Evolutionary conservation across 331 rosid genomes (phyloP).

Genomic region (Rosa hybrid): DNA sequence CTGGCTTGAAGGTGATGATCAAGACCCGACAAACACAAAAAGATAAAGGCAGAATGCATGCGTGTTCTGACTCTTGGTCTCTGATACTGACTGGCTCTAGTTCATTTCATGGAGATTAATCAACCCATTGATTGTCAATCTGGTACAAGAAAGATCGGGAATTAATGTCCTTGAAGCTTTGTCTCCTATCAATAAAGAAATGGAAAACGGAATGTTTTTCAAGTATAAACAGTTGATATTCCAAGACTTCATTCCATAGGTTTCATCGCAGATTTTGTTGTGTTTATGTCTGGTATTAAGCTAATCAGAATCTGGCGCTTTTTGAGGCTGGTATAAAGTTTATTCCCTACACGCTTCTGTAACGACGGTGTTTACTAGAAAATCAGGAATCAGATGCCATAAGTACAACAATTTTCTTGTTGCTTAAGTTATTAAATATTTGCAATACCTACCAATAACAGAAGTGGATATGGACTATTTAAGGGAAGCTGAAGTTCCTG

Average conservation of each 20-base stretch:
- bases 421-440: background rate
- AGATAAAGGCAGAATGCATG: background rate
- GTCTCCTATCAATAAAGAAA: background rate
- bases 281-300: conserved; percentile 2
- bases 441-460: background rate
- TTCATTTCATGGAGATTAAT: conserved; percentile 10
- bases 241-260: conserved; percentile 21
- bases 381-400: conserved; percentile 21
- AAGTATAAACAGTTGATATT: background rate
- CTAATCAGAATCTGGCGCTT: conserved; percentile 11
- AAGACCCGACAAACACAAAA: background rate
- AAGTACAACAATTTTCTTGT: conserved; percentile 15
- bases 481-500: background rate
- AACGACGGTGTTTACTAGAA: conserved; percentile 42
- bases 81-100: conserved; percentile 5
- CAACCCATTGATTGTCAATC: background rate
- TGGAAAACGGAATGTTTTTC: background rate
- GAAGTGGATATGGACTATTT: background rate
- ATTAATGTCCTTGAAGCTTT: conserved; percentile 10
- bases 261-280: conserved; percentile 32
- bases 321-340: conserved; percentile 18
- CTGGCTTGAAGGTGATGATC: background rate
- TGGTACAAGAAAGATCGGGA: conserved; percentile 27
- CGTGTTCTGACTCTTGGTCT: conserved; percentile 8
- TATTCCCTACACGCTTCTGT: conserved; percentile 30